phyloP scores from a whole-genome alignment of 768 basidiomycete species.

The Calocybe indica region DNA sequence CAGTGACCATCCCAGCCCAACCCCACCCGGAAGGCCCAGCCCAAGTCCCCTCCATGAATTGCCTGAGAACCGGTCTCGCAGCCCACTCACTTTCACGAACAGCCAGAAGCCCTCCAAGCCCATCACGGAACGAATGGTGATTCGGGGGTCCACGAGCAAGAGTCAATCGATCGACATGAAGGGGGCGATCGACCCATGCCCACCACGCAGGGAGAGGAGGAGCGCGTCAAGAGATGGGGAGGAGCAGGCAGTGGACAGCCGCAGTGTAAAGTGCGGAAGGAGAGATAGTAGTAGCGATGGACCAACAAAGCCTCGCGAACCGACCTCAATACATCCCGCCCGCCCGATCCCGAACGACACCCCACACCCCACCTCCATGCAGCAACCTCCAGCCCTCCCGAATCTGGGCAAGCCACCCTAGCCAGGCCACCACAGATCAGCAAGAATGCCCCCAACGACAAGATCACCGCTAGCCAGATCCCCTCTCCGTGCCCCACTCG shows the following conservation, averaged over 20 bases:
- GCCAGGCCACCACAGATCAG: neutral
- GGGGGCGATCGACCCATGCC: conserved; percentile 17
- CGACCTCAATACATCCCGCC: conserved; percentile 4
- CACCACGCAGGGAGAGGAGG: conserved; percentile 4
- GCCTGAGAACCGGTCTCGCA: neutral
- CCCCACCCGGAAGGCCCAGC: conserved; percentile 2
- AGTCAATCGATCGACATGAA: conserved; percentile 24
- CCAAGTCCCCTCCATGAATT: neutral
- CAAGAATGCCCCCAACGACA: neutral
- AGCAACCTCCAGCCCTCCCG: no score
- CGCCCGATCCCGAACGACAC: neutral
- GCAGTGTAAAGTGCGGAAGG: conserved; percentile 8
- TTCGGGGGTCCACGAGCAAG: conserved; percentile 24
- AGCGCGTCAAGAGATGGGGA: conserved; percentile 4
- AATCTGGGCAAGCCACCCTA: no score
- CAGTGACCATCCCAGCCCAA: conserved; percentile 1
- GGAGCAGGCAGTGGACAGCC: conserved; percentile 10
- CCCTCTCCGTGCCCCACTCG: no score
- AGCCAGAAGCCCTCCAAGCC: conserved; percentile 33
- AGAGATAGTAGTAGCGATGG: conserved; percentile 3
- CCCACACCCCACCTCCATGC: no score
- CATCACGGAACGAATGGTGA: conserved; percentile 26
- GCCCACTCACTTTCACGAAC: conserved; percentile 2
- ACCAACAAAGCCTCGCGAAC: conserved; percentile 4
- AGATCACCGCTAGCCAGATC: neutral